A percentile compares a stretch with the other conserved stretches of the same genome.
These are phyloP conservation scores for Cladosporium sp. DNA, from an alignment of 2,329 filamentous ascomycete genomes.

Conservation along the genomic window DNA sequence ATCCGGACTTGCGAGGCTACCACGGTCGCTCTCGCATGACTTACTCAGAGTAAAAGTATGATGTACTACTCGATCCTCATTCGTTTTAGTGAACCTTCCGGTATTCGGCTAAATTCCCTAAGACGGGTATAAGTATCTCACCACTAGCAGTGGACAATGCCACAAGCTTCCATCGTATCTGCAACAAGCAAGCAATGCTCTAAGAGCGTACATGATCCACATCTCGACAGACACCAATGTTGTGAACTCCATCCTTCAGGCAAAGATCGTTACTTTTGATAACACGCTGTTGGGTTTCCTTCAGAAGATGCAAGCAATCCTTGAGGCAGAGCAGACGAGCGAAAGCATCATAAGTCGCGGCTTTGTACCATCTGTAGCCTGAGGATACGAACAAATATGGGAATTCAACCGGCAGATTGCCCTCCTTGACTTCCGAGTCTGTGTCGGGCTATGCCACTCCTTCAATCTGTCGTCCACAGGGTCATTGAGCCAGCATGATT, in stretches of 20 bases:
- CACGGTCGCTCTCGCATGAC: background rate
- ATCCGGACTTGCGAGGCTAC: background rate
- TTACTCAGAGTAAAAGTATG: background rate
- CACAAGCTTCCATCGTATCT: background rate
- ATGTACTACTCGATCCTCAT: background rate
- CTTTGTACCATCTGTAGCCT: background rate
- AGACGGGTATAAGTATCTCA: background rate
- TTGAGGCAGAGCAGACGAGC: background rate
- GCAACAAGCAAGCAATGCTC: background rate
- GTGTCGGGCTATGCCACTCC: background rate
- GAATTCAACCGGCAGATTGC: background rate
- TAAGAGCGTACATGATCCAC: background rate
- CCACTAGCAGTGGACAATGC: background rate
- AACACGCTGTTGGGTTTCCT: background rate
- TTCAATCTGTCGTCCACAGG: background rate
- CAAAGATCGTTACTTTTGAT: background rate
- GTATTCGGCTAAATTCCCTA: background rate
- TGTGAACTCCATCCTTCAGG: background rate
- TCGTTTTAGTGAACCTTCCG: background rate
- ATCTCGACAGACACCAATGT: background rate
- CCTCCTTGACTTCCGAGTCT: background rate
- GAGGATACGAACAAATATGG: background rate
- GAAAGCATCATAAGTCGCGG: background rate
- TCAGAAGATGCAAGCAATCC: background rate
- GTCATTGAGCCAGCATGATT: background rate